phyloP scores from a whole-genome alignment of 176 grass and related monocot genomes.

The Aegilops sharonensis region DNA sequence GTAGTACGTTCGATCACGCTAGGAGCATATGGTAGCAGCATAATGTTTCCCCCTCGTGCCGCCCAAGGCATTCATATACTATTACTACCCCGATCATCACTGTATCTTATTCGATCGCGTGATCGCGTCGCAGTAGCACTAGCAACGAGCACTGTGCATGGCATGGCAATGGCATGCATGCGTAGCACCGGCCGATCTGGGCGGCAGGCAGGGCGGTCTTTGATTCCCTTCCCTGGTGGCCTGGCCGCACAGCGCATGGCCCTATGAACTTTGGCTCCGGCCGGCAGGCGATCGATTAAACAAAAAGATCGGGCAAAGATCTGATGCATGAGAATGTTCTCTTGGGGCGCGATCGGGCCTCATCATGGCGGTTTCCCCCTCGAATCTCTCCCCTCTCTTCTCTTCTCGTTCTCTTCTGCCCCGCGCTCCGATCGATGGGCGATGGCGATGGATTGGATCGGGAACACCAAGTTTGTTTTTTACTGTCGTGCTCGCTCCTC shows the following conservation, averaged over 20 bases:
- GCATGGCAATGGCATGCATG: background rate
- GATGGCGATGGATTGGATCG: constrained; percentile 35
- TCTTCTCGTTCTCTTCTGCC: background rate
- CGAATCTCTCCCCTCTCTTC: constrained; percentile 32
- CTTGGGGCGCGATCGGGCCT: constrained; percentile 7
- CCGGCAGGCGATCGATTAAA: constrained; percentile 42
- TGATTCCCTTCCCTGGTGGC: constrained; percentile 43
- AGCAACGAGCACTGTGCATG: background rate
- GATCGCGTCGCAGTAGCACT: background rate
- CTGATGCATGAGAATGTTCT: constrained; percentile 66
- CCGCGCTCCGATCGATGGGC: constrained; percentile 13
- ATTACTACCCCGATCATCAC: background rate
- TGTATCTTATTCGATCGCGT: background rate
- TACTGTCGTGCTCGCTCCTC: constrained; percentile 24
- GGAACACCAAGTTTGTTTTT: constrained; percentile 44
- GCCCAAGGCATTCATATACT: constrained; percentile 20
- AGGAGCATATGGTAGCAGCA: constrained; percentile 8
- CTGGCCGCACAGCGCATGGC: background rate
- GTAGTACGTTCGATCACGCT: constrained; percentile 18
- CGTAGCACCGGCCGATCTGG: background rate
- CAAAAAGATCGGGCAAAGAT: constrained; percentile 51
- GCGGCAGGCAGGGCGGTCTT: constrained; percentile 4
- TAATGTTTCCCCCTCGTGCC: constrained; percentile 32
- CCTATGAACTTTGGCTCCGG: background rate
- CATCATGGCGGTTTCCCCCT: constrained; percentile 36